These are phyloP conservation scores for Dothistroma septosporum DNA, from an alignment of 2,329 filamentous ascomycete genomes.

Conservation along the genomic window DNA sequence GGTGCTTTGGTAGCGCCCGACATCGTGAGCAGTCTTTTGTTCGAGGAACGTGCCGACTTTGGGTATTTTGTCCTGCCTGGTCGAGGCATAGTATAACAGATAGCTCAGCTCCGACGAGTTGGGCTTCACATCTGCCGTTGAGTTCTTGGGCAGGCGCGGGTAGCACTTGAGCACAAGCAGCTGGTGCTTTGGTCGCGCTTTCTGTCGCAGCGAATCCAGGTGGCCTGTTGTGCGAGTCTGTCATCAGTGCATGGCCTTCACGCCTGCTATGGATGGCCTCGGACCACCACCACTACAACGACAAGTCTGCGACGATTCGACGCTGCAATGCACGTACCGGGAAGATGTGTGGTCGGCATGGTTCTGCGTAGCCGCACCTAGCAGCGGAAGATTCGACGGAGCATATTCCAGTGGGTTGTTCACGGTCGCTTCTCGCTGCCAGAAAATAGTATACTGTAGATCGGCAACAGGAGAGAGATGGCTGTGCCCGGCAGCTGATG, in stretches of 20 bases:
- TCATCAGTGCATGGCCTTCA: not conserved
- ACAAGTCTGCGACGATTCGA: not conserved
- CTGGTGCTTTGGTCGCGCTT: slow-evolving; percentile 87
- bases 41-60: slow-evolving; percentile 95
- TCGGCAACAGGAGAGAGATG: not conserved
- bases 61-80: slow-evolving; percentile 87
- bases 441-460: not conserved
- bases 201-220: slow-evolving; percentile 44
- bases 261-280: not conserved
- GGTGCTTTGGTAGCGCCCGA: slow-evolving; percentile 84
- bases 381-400: slow-evolving; percentile 1
- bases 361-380: slow-evolving; percentile 7
- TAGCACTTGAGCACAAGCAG: slow-evolving; percentile 95
- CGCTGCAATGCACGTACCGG: slow-evolving; percentile 2
- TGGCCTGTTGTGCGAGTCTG: slow-evolving; percentile 10
- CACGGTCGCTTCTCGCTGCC: not conserved
- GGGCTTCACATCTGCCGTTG: slow-evolving; percentile 82
- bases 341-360: slow-evolving; percentile 28
- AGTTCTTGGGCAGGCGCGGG: slow-evolving; percentile 81
- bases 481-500: not conserved
- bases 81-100: slow-evolving; percentile 92
- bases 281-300: not conserved
- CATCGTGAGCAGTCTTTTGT: slow-evolving; percentile 87
- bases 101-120: slow-evolving; percentile 97
- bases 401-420: not conserved